A percentile compares a stretch with the other conserved stretches of the same genome.
phyloP scores from a whole-genome alignment of 306 rosid species.

The Inga laurina region DNA sequence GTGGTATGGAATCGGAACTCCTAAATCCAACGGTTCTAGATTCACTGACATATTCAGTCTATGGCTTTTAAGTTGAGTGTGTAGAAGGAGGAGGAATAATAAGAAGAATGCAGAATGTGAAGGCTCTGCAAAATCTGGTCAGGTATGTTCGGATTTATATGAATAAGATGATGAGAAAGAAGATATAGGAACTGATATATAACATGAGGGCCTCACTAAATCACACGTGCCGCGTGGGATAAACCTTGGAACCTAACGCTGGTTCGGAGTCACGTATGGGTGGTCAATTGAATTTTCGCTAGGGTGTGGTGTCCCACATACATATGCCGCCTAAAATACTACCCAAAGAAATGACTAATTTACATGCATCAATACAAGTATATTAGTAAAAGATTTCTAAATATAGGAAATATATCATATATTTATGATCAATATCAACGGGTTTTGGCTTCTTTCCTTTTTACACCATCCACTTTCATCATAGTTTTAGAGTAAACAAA shows the following conservation, averaged over 20 bases:
- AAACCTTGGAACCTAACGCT: constrained; percentile 39
- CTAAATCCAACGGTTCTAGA: constrained; percentile 83
- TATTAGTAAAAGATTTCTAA: too few relatives aligned
- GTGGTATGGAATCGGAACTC: constrained; percentile 76
- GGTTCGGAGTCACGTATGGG: background rate
- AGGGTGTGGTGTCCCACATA: constrained; percentile 37
- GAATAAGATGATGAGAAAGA: constrained; percentile 46
- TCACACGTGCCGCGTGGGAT: constrained; percentile 48
- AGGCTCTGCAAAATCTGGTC: constrained; percentile 52
- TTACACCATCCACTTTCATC: too few relatives aligned
- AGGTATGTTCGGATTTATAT: constrained; percentile 41
- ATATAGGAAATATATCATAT: too few relatives aligned
- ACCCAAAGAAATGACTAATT: background rate
- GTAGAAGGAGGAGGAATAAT: background rate
- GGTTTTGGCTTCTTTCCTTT: too few relatives aligned
- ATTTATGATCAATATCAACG: too few relatives aligned
- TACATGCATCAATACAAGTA: too few relatives aligned
- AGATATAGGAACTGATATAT: constrained; percentile 40
- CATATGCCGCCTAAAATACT: constrained; percentile 30
- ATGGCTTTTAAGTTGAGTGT: background rate
- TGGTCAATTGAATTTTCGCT: constrained; percentile 47
- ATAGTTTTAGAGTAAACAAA: too few relatives aligned
- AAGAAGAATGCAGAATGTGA: constrained; percentile 37
- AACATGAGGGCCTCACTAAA: background rate
- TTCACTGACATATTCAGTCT: constrained; percentile 57